Evolutionary conservation across 2,329 filamentous ascomycete genomes (phyloP).

Genomic region (Trichoderma sp.): DNA sequence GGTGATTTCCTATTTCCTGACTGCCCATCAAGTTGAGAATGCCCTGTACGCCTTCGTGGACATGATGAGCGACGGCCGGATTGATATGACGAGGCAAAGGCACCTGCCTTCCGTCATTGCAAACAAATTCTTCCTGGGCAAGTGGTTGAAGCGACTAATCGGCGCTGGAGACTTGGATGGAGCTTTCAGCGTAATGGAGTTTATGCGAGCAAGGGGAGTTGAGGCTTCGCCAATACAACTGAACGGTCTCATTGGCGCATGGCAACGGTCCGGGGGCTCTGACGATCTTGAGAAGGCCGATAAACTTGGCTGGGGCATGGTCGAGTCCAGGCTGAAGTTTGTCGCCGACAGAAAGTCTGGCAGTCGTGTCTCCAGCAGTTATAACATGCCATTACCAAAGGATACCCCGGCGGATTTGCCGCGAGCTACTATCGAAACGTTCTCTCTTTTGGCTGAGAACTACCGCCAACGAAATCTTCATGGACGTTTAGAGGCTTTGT

Average conservation of each 20-base stretch:
- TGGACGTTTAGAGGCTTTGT: conserved; percentile 56
- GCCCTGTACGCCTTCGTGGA: conserved; percentile 79
- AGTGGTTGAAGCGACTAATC: conserved; percentile 84
- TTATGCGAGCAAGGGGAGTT: conserved; percentile 70
- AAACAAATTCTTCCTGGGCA: conserved; percentile 82
- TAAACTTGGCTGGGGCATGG: conserved; percentile 72
- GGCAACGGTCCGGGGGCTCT: conserved; percentile 62
- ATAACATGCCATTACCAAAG: not conserved
- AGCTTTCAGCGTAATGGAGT: conserved; percentile 67
- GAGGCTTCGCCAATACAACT: conserved; percentile 70
- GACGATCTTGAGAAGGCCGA: conserved; percentile 61
- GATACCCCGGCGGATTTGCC: conserved; percentile 32
- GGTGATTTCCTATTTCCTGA: conserved; percentile 68
- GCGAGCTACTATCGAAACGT: conserved; percentile 72
- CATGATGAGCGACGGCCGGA: conserved; percentile 70
- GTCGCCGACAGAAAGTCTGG: conserved; percentile 46
- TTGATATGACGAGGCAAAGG: conserved; percentile 46
- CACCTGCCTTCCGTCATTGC: conserved; percentile 48
- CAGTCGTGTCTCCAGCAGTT: not conserved
- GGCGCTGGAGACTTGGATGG: conserved; percentile 68
- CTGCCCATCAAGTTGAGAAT: conserved; percentile 60
- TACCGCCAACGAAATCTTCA: conserved; percentile 63
- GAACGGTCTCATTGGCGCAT: conserved; percentile 78
- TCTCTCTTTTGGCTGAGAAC: conserved; percentile 69
- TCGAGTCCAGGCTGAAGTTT: conserved; percentile 62